Evolutionary conservation across 331 rosid genomes (phyloP), one percentile per base, ranked within the genome.

Genomic region (Rhamnella rubrinervis): DNA sequence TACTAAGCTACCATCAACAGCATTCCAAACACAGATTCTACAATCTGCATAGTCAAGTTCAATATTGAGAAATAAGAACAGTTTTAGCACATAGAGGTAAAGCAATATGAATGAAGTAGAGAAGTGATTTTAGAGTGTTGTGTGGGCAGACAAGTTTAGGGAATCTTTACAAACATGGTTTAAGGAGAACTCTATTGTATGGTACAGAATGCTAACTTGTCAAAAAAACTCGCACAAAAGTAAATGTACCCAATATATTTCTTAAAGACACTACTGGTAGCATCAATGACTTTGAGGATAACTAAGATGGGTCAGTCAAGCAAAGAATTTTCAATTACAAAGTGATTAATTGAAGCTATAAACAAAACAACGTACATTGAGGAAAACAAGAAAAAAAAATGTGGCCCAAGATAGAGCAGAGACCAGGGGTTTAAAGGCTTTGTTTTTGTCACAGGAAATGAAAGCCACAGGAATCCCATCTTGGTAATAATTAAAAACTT

Each of bases 1-100:
- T 60, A 91, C 96, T 74, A 91, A 82, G 88, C 97, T 91, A 65
- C 97, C 97, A 85, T 91, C 97, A 82, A 80, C 88, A 67, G 96
- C 97, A 71, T 91, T 91, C 97, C 97, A 91, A 71, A 91, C 97
- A 70, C 97, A 91, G 75, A 91, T 91, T 84, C 97, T 91, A 84
- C 97, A 91, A 89, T 91, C 96, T 91, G 84, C 81, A 84, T 62
- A 72, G 77, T 61, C 40, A 76, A 66, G 21, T 67, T 78, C 49
- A 64, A 19, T 4, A 23, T 11, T 26, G 14, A 41, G 59, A 31
- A 68, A 72, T 74, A 61, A 51, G 59, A 26, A 19, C 13, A 31
- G 35, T 31, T 52, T 70, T 26, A 21, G 2, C 31, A 25, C 6
- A 25, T 31, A 10, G 35, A 70, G 14, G 37, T 16, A 60, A 49